Conservation (phyloP, 805 yeast genomes). For the Wickerhamiella musiphila region DNA sequence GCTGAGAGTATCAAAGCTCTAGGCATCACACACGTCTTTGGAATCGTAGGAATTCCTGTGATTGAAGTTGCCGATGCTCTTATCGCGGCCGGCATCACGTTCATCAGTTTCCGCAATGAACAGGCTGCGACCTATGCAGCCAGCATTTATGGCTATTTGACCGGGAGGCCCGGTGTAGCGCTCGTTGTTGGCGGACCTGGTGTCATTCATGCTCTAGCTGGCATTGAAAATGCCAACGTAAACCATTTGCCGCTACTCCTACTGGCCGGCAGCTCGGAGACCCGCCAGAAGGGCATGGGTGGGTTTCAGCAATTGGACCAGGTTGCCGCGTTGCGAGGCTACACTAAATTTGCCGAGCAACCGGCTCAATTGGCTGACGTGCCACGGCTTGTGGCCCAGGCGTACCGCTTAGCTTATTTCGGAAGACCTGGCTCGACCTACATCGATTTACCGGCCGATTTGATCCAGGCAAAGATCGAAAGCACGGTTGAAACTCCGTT, state of each 20-base stretch:
- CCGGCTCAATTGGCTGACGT: constrained; percentile 23
- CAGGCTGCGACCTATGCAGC: constrained; percentile 68
- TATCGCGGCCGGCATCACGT: constrained; percentile 34
- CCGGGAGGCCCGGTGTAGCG: constrained; percentile 47
- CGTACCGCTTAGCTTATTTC: constrained; percentile 27
- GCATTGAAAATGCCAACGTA: constrained; percentile 40
- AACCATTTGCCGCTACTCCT: constrained; percentile 52
- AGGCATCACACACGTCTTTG: constrained; percentile 43
- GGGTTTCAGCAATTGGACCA: constrained; percentile 63
- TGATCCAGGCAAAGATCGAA: constrained; percentile 26
- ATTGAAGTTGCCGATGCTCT: constrained; percentile 53
- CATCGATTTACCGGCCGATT: constrained; percentile 47
- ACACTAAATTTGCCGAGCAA: constrained; percentile 35
- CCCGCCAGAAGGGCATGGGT: constrained; percentile 34
- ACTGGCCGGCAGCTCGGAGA: constrained; percentile 43
- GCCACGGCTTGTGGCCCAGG: constrained; percentile 28
- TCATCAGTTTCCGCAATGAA: constrained; percentile 49
- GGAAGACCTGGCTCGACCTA: constrained; percentile 49
- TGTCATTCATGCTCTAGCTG: constrained; percentile 47
- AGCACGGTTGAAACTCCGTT: constrained; percentile 5
- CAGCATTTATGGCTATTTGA: constrained; percentile 47
- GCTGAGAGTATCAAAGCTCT: constrained; percentile 31
- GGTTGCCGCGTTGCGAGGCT: constrained; percentile 29
- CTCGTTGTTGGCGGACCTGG: constrained; percentile 69
- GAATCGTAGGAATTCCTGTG: constrained; percentile 61